Base-by-base conservation (phyloP, 1,139 yeast genomes). In the Debaryomyces psychrophilus region DNA sequence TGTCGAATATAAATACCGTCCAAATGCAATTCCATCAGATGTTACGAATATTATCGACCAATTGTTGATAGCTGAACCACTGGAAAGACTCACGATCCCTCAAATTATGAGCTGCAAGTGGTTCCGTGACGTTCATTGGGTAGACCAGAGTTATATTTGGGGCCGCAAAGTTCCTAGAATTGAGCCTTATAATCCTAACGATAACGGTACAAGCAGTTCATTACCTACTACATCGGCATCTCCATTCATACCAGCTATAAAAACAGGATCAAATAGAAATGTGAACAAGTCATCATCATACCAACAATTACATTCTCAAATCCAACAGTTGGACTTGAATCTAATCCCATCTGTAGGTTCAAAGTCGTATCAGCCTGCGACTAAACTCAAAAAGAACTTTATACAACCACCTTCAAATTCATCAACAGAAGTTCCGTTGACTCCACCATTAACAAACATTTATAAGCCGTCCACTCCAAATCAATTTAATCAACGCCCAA, bases 1-100 rank as follows among this genome's bases (percentile, higher is more conserved):
- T 59, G 79, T 86, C 29, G 95, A 92, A 52, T 95, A 83, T 65
- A 80, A 89, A 3, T 90, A 87, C 59, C 85, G 90, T 15, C 88
- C 92, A 0, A 87, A 87, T 2, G 81, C 83, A 54, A 69, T 82
- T 51, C 78, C 89, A 1, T 44, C 44, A 0, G 73, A 67, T 4
- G 81, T 89, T 1, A 73, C 88, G 40, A 88, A 83, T 54, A 71
- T 92, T 44, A 82, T 90, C 28, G 88, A 88, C 60, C 74, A 78
- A 48, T 77, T 90, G 3, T 71, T 95, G 46, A 76, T 85, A 0
- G 67, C 79, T 36, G 71, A 75, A 50, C 70, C 76, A 3, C 31
- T 58, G 42, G 52, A 65, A 50, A 59, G 78, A 49, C 54, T 65
- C 43, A 56, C 77, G 38, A 52, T 76, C 47, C 56, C 66, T 9